Evolutionary conservation across 1,284 basidiomycete species (phyloP), one percentile per base, ranked within the genome.

Genomic region (Meira miltonrushii): DNA sequence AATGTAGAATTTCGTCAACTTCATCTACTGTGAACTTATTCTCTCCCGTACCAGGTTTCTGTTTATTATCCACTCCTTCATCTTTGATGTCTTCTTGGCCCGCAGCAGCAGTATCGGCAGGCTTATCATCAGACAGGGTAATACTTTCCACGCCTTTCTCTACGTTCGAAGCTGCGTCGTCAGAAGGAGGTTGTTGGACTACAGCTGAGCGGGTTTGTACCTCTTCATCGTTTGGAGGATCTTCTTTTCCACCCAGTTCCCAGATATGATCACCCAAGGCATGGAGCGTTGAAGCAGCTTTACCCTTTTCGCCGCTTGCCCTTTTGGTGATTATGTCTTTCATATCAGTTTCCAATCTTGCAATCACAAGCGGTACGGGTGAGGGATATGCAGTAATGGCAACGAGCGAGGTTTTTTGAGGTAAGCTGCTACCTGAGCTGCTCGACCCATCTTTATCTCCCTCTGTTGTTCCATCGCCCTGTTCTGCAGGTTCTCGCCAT

Each of bases 251-350:
- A 3, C 55, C 55, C 11, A 56, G 5, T 11, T 43, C 40, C 55
- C 55, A 56, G 1, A 56, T 40, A 25, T 25, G 21, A 40, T 56
- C 55, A 12, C 55, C 40, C n/a, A 17, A 17, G 6, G 55, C 19
- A 40, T 56, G 55, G 7, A 56, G 5, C 7, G 43, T 56, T 11
- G 13, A 13, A 11, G 43, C 40, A 13, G 55, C 55, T 25, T 56
- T 56, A 10, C 55, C 55, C 25, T 56, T 56, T 17, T 56, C 55
- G 5, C 55, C 55, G 21, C n/a, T 10, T 13, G 44, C 21, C 11
- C 55, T 1, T 28, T 46, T 43, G n/a, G 11, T 10, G 17, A 40
- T 33, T 9, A 56, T 56, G 4, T 52, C 55, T 25, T 44, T 46
- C 40, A 56, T 46, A 40, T 56, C 55, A 17, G 33, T n/a, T 7